A percentile compares a stretch with the other conserved stretches of the same genome.
These are phyloP conservation scores for Orbilia blumenaviensis DNA, from an alignment of 2,329 filamentous ascomycete species.

Conservation along the genomic window DNA sequence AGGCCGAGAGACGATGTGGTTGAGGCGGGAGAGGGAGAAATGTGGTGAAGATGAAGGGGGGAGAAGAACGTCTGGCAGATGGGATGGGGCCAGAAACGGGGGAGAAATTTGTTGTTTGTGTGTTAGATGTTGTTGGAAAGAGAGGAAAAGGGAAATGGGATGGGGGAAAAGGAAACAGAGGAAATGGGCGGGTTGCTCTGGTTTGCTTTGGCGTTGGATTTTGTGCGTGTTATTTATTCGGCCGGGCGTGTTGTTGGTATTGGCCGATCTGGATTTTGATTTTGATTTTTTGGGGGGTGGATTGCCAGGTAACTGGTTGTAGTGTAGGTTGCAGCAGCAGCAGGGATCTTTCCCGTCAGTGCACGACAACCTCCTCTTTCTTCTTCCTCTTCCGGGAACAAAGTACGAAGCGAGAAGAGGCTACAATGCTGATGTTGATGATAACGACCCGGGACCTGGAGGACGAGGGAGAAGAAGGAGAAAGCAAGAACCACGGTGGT, in stretches of 20 bases:
- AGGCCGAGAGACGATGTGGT: conserved; percentile 8
- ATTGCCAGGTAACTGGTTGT: too few species aligned
- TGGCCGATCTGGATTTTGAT: background rate
- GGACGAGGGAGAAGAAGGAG: background rate
- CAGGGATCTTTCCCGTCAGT: background rate
- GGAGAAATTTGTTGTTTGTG: conserved; percentile 54
- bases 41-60: conserved; percentile 19
- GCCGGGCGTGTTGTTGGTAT: background rate
- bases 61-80: background rate
- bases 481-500: background rate
- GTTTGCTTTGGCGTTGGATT: conserved; percentile 25
- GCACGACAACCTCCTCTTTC: background rate
- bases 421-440: too few species aligned
- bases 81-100: conserved; percentile 22
- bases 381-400: too few species aligned
- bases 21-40: conserved; percentile 4
- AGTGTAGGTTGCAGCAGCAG: too few species aligned
- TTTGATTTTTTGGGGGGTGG: too few species aligned
- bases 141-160: conserved; percentile 10
- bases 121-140: conserved; percentile 37
- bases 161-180: conserved; percentile 13
- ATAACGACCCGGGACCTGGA: too few species aligned
- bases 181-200: too few species aligned
- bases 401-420: too few species aligned
- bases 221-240: conserved; percentile 21